Base-by-base conservation (phyloP, 164 flowering plant species). In the Tetrastigma voinierianum region DNA sequence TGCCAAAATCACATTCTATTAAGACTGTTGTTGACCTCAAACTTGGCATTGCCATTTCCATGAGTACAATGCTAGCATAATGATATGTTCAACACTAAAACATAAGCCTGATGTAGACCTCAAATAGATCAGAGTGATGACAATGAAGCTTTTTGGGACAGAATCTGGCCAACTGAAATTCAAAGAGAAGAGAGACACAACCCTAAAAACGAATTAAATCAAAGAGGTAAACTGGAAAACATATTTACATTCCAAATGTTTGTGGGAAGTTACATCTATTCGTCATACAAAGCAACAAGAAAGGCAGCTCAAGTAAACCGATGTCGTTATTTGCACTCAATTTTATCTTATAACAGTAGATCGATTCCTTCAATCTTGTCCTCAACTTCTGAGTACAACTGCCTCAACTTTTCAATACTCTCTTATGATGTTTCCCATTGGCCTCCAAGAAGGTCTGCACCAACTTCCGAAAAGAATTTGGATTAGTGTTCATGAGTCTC, bases 311-410 rank as follows among this genome's bases (percentile, higher is more conserved):
- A n/a, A n/a, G n/a, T n/a, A n/a, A n/a, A n/a, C n/a, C 64, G 51
- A 19, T 48, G 17, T n/a, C n/a, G 17, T 61, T 49, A 67, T 61
- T 56, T 67, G 57, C 75, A 56, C 0, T 3, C 16, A n/a, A 11
- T 52, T 12, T 20, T 46, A 46, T 46, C 19, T 15, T 44, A 20
- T 51, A 44, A 59, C 59, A n/a, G n/a, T n/a, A n/a, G n/a, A 66
- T 95, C 99, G 52, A 95, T 82, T 14, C 99, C 99, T 81, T 95
- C 99, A 45, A 95, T 95, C 87, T 90, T 95, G 91, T 96, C 99
- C 72, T 96, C 99, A 46, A 96, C 95, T 70, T n/a, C n/a, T 96
- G 95, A 88, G 80, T 96, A 96, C 65, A 96, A 73, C 72, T 96
- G 85, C 83, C 75, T 89, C n/a, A 96, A 74, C 80, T 61, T 83